Evolutionary conservation across 179 eudicot species (phyloP).

Genomic region (Beta lomatogona): DNA sequence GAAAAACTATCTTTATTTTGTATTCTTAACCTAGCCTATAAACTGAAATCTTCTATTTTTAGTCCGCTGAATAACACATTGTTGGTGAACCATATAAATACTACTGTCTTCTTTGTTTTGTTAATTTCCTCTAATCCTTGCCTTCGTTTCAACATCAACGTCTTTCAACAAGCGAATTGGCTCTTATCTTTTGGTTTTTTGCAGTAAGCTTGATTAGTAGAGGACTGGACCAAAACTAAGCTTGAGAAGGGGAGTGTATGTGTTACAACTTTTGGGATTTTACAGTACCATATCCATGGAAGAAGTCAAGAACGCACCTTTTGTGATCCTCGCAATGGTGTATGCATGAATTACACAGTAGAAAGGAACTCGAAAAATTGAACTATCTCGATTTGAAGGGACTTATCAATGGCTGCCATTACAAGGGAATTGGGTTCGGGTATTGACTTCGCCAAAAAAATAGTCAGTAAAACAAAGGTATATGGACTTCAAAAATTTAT

Average conservation of each 20-base stretch:
- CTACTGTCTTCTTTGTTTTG: too few species aligned
- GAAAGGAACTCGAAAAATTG: neutral
- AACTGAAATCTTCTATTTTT: too few species aligned
- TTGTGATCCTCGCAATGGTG: slow-evolving; percentile 35
- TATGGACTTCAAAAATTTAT: slow-evolving; percentile 23
- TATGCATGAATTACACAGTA: neutral
- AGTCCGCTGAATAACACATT: too few species aligned
- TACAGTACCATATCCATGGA: slow-evolving; percentile 24
- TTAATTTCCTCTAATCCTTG: too few species aligned
- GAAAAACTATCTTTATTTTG: too few species aligned
- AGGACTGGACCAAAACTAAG: neutral
- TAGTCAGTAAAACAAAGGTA: slow-evolving; percentile 17
- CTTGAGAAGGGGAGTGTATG: slow-evolving; percentile 22
- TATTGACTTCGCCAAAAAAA: slow-evolving; percentile 49
- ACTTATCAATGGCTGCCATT: neutral
- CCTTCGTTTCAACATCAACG: too few species aligned
- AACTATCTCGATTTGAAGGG: neutral
- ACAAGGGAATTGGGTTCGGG: slow-evolving; percentile 54
- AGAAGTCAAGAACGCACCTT: slow-evolving; percentile 69
- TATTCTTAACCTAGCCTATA: too few species aligned
- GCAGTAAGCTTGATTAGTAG: slow-evolving; percentile 24
- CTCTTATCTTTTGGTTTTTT: neutral
- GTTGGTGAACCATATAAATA: too few species aligned
- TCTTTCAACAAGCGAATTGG: neutral
- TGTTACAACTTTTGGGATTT: slow-evolving; percentile 19